These are phyloP conservation scores for Pythium sukuiense DNA, from an alignment of 352 stramenopile genomes.

Conservation along the genomic window DNA sequence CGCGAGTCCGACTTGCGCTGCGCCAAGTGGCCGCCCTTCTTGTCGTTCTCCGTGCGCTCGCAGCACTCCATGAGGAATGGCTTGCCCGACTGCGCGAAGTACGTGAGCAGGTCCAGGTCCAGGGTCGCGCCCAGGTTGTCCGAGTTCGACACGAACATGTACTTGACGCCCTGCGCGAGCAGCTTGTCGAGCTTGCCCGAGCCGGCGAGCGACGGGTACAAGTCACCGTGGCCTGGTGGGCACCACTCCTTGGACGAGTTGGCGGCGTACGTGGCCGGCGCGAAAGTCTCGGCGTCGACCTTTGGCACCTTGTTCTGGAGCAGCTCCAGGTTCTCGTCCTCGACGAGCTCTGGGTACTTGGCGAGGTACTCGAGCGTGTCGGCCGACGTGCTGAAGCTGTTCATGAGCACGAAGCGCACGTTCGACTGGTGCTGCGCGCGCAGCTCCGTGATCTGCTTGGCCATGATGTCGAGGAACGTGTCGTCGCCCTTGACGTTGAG, in stretches of 20 bases:
- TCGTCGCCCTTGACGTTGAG: slow-evolving; percentile 94
- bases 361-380: slow-evolving; percentile 87
- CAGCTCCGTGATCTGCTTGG: slow-evolving; percentile 94
- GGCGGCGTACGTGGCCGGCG: slow-evolving; percentile 50
- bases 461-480: slow-evolving; percentile 91
- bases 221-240: slow-evolving; percentile 80
- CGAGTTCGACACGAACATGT: slow-evolving; percentile 91
- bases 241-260: slow-evolving; percentile 88
- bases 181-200: slow-evolving; percentile 88
- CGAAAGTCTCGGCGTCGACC: slow-evolving; percentile 87
- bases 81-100: slow-evolving; percentile 89
- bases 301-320: slow-evolving; percentile 99
- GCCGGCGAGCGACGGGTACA: slow-evolving; percentile 83
- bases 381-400: slow-evolving; percentile 85
- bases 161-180: slow-evolving; percentile 82
- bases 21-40: slow-evolving; percentile 98
- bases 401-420: slow-evolving; percentile 90
- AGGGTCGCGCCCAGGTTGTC: slow-evolving; percentile 86
- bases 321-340: slow-evolving; percentile 96
- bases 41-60: slow-evolving; percentile 98
- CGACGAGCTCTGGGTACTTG: slow-evolving; percentile 90
- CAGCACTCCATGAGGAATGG: slow-evolving; percentile 95
- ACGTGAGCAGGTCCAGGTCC: slow-evolving; percentile 84
- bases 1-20: slow-evolving; percentile 90
- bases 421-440: slow-evolving; percentile 92